Percentiles rank a stretch among this genome's conserved stretches.
Evolutionary conservation across 2,329 filamentous ascomycete species (phyloP).

Genomic region (Trichoderma cornu-damae): DNA sequence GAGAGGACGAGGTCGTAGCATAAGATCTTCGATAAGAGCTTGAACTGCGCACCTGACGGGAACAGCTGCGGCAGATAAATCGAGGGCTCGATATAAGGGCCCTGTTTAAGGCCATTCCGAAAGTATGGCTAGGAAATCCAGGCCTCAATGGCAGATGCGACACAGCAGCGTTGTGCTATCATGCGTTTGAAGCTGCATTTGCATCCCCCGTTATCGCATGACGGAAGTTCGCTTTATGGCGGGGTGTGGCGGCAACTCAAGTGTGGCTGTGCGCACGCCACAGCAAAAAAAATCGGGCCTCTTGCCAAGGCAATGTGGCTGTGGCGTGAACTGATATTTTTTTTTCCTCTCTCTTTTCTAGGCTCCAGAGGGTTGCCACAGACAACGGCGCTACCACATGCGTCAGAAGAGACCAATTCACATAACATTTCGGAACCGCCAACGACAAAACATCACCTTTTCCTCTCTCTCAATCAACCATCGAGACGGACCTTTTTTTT

Average conservation of each 20-base stretch:
- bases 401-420: slow-evolving; percentile 28
- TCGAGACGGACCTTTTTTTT: slow-evolving; percentile 8
- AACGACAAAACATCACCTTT: not conserved
- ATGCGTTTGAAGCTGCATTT: slow-evolving; percentile 3
- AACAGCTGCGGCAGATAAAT: slow-evolving; percentile 46
- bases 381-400: slow-evolving; percentile 35
- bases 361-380: slow-evolving; percentile 34
- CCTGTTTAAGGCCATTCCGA: slow-evolving; percentile 28
- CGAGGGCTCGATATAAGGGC: slow-evolving; percentile 27
- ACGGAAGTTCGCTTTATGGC: slow-evolving; percentile 14
- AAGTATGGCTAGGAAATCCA: not conserved
- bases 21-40: slow-evolving; percentile 35
- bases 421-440: slow-evolving; percentile 15
- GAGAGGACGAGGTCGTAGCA: slow-evolving; percentile 35
- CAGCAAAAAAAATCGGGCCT: not conserved
- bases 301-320: not conserved
- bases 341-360: not conserved
- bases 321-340: not conserved
- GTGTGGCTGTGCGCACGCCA: slow-evolving; percentile 18
- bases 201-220: slow-evolving; percentile 5
- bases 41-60: slow-evolving; percentile 35
- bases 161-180: not conserved
- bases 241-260: slow-evolving; percentile 14
- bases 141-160: slow-evolving; percentile 13
- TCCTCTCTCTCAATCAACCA: slow-evolving; percentile 9